These are phyloP conservation scores for Metschnikowia koreensis DNA, from an alignment of 805 yeast species.

Conservation along the genomic window DNA sequence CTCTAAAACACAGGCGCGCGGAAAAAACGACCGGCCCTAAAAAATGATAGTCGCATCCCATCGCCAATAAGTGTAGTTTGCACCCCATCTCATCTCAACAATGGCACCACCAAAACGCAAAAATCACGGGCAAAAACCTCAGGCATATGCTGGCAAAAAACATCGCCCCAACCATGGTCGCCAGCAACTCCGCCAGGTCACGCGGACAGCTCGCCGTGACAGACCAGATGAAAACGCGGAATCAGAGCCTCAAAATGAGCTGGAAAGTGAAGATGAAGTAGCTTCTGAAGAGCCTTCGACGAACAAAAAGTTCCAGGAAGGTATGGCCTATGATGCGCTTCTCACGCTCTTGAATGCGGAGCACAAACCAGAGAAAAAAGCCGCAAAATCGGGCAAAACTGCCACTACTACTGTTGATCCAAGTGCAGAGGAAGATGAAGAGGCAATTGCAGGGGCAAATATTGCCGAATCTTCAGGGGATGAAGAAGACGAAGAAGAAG, in stretches of 20 bases:
- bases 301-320: constrained; percentile 24
- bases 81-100: background rate
- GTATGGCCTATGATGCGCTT: constrained; percentile 64
- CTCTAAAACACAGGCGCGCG: background rate
- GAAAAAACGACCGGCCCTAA: background rate
- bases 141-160: background rate
- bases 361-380: constrained; percentile 2
- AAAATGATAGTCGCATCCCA: constrained; percentile 6
- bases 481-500: constrained; percentile 19
- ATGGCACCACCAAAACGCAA: constrained; percentile 7
- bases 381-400: constrained; percentile 34
- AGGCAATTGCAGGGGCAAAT: constrained; percentile 31
- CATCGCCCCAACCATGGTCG: constrained; percentile 50
- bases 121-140: background rate
- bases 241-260: constrained; percentile 16
- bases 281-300: background rate
- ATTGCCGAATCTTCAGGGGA: constrained; percentile 19
- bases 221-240: constrained; percentile 16
- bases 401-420: constrained; percentile 12
- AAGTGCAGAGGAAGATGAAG: constrained; percentile 9
- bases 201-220: constrained; percentile 50
- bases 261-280: constrained; percentile 17
- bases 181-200: constrained; percentile 56
- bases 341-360: constrained; percentile 53
- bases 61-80: background rate